Evolutionary conservation across 305 asterid species (phyloP), one percentile per base, ranked within the genome.

Genomic region (Fraxinus greggii): DNA sequence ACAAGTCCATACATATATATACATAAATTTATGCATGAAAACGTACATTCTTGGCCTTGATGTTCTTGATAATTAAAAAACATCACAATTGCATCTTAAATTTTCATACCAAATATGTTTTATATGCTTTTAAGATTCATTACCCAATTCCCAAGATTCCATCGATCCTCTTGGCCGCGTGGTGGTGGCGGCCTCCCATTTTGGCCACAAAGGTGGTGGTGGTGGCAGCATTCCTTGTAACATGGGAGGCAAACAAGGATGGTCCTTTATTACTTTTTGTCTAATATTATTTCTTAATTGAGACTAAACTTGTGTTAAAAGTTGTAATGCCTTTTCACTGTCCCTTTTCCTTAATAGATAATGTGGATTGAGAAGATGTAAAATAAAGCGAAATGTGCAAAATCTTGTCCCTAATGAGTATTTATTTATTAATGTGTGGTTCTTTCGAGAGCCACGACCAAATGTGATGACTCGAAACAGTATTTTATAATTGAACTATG

Each of bases 221-320:
- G 85, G 88, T 42, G 72, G 89, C 87, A 83, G 73, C 85, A 78
- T 76, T 84, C 93, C 94, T 82, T 83, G 82, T 85, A 86, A 87
- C 88, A 85, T 81, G 93, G 94, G 90, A 85, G 86, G 89, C 91
- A 90, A 89, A 88, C 85, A 82, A 74, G 91, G 90, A 90, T 87
- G 92, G 89, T 84, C 85, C 74, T 76, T 82, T 56, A 83, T 51
- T 31, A 80, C 74, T 63, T 81, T 48, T 28, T 76, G 79, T 32
- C 45, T 24, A 19, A 32, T 78, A 32, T 13, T 10, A 6, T 61
- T 35, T 78, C 81, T 48, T 77, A 78, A 75, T 31, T 81, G 67
- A 21, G 59, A 31, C 63, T 54, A 17, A 33, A 59, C 42, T 45
- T 17, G 40, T 84, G 81, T 81, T 75, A 72, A 79, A 84, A 67